Percentiles rank a stretch among this genome's conserved stretches.
phyloP scores from a whole-genome alignment of 1,284 basidiomycete genomes.

The Papiliotrema laurentii region DNA sequence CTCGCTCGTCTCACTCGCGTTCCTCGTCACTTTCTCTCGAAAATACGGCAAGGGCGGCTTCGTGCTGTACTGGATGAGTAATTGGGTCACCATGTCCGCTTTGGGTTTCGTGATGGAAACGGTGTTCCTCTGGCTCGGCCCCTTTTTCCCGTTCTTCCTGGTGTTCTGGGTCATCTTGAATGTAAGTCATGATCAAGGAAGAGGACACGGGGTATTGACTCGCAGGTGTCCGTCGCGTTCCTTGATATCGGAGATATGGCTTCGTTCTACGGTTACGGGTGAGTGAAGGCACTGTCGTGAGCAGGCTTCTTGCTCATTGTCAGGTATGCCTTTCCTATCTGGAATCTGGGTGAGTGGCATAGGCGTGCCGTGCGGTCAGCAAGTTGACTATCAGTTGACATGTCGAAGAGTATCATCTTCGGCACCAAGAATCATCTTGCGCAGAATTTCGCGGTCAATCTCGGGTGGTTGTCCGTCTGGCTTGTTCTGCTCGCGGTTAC shows the following conservation, averaged over 20 bases:
- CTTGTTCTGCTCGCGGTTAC: slow-evolving; percentile 15
- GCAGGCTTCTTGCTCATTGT: neutral
- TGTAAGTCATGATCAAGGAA: slow-evolving; percentile 15
- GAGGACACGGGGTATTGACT: neutral
- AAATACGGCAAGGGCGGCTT: slow-evolving; percentile 36
- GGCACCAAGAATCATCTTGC: slow-evolving; percentile 39
- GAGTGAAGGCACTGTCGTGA: too few species aligned
- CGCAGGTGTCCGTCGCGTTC: slow-evolving; percentile 29
- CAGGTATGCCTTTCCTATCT: slow-evolving; percentile 32
- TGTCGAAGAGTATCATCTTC: slow-evolving; percentile 35
- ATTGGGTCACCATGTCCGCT: slow-evolving; percentile 36
- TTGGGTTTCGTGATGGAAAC: slow-evolving; percentile 42
- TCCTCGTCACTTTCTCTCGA: slow-evolving; percentile 28
- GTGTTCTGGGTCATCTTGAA: slow-evolving; percentile 38
- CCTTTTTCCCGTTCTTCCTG: slow-evolving; percentile 43
- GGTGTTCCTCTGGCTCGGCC: slow-evolving; percentile 31
- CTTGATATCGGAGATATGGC: slow-evolving; percentile 30
- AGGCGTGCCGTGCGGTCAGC: neutral
- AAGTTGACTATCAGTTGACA: slow-evolving; percentile 20
- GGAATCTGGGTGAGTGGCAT: slow-evolving; percentile 27
- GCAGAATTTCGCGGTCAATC: slow-evolving; percentile 39
- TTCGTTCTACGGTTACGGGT: slow-evolving; percentile 37
- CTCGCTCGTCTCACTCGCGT: slow-evolving; percentile 39
- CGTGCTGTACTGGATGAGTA: slow-evolving; percentile 39
- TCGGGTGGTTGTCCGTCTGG: slow-evolving; percentile 29